These are phyloP conservation scores for Telopea speciosissima DNA, from an alignment of 177 flowering plant genomes.

Conservation along the genomic window DNA sequence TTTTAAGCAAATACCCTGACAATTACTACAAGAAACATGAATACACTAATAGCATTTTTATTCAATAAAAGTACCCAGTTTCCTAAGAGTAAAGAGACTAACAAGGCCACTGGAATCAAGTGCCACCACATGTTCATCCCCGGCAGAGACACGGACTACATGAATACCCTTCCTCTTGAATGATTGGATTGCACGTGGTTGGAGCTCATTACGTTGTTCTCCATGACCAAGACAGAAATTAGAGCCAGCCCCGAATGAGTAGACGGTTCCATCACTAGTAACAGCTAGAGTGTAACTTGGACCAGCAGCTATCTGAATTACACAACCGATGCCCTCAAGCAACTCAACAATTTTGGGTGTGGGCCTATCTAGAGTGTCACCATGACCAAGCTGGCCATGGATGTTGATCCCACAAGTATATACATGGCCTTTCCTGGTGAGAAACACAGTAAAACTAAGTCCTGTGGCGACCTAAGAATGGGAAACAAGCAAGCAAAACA, in stretches of 20 bases:
- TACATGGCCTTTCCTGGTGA: slow-evolving; percentile 68
- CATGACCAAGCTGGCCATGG: slow-evolving; percentile 93
- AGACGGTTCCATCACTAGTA: slow-evolving; percentile 54
- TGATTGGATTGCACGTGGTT: slow-evolving; percentile 61
- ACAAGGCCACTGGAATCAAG: slow-evolving; percentile 91
- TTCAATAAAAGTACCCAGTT: neutral
- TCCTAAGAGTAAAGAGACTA: slow-evolving; percentile 22
- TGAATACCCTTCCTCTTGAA: slow-evolving; percentile 69
- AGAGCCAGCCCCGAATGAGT: slow-evolving; percentile 83
- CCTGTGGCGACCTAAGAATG: slow-evolving; percentile 84
- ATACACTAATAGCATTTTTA: neutral
- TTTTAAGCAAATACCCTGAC: neutral
- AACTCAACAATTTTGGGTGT: slow-evolving; percentile 56
- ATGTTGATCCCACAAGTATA: slow-evolving; percentile 77
- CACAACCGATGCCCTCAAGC: slow-evolving; percentile 45
- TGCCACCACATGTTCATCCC: slow-evolving; percentile 94
- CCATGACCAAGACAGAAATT: slow-evolving; percentile 97
- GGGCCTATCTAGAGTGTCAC: slow-evolving; percentile 68
- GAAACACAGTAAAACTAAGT: slow-evolving; percentile 75
- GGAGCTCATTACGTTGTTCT: slow-evolving; percentile 75
- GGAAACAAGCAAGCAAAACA: slow-evolving; percentile 8
- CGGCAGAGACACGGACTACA: slow-evolving; percentile 76
- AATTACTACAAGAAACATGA: slow-evolving; percentile 7
- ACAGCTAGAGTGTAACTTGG: slow-evolving; percentile 76
- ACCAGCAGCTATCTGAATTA: slow-evolving; percentile 89